Base-by-base conservation (phyloP, 257 asterid species). In the Cynanchum wilfordii region DNA sequence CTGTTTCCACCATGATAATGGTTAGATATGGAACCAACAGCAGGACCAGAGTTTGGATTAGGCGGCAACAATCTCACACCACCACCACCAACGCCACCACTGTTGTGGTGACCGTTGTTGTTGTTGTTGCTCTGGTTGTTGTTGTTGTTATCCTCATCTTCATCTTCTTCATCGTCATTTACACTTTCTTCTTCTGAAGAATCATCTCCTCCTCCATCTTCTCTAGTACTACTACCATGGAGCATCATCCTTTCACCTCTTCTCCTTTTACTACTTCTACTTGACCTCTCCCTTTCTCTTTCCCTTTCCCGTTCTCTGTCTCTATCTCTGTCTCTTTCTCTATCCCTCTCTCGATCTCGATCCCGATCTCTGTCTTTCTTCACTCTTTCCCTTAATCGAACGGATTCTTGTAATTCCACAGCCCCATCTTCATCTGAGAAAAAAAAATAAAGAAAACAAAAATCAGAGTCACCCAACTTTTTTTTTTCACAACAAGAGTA, bases 331-430 rank as follows among this genome's bases (percentile, higher is more conserved):
- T 89, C 97, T 24, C 83, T 70, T 0, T 77, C 97, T 3, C 94
- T 72, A 2, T 90, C 95, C 42, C 90, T 67, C 1, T 88, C 95
- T 54, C 96, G 78, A 22, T 88, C 96, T 51, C 96, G 82, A 68
- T 75, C 79, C 27, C 92, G 89, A 82, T 93, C 98, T 74, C 97
- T 90, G 81, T 94, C 96, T 70, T 89, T 94, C 96, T 92, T 94
- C 81, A 84, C 95, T 86, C 98, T 85, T 33, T 92, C 99, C 56
- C 98, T 86, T 49, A 90, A 82, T 70, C 97, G 83, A 13, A 83
- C 83, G 1, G 98, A 86, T 79, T 95, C 99, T 45, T 89, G 97
- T 44, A 92, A 74, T 84, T 91, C 98, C 49, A 82, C 79, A 16
- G 89, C 91, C 5, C 86, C 92, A 74, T 92, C 99, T 82, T 95